Evolutionary conservation across 169 alveolate genomes (phyloP).

Genomic region (Plasmodium berghei): DNA sequence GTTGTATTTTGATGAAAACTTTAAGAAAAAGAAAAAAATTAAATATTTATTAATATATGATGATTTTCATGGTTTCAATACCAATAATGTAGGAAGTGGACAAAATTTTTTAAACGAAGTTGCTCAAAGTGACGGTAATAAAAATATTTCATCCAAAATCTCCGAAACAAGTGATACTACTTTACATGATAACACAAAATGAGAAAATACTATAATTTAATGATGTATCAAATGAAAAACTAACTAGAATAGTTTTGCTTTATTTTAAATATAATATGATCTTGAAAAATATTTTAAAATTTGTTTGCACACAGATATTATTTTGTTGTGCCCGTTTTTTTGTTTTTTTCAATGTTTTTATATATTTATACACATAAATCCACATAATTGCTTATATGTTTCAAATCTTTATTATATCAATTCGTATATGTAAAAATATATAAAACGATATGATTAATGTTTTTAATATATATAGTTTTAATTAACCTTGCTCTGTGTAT

Average conservation of each 20-base stretch:
- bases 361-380: neutral
- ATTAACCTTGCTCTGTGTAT: too few relatives aligned
- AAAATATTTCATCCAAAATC: neutral
- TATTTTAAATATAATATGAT: neutral
- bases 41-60: conserved; percentile 70
- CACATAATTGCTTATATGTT: neutral
- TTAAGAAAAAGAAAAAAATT: conserved; percentile 41
- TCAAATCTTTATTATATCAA: neutral
- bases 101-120: conserved; percentile 18
- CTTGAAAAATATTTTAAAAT: neutral
- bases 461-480: too few relatives aligned
- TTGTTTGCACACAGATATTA: neutral
- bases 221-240: too few relatives aligned
- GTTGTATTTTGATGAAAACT: conserved; percentile 52
- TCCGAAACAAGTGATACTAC: neutral
- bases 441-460: too few relatives aligned
- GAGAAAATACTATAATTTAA: neutral
- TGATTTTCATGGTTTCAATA: conserved; percentile 37
- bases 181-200: neutral
- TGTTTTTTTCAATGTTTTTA: conserved; percentile 2
- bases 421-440: neutral
- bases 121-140: conserved; percentile 27
- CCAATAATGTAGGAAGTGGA: conserved; percentile 7
- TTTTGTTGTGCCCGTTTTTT: neutral
- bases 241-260: neutral